Percentiles rank a stretch among this genome's conserved stretches.
Conservation (phyloP, 2,329 filamentous ascomycete genomes). For the Neonectria hederae region DNA sequence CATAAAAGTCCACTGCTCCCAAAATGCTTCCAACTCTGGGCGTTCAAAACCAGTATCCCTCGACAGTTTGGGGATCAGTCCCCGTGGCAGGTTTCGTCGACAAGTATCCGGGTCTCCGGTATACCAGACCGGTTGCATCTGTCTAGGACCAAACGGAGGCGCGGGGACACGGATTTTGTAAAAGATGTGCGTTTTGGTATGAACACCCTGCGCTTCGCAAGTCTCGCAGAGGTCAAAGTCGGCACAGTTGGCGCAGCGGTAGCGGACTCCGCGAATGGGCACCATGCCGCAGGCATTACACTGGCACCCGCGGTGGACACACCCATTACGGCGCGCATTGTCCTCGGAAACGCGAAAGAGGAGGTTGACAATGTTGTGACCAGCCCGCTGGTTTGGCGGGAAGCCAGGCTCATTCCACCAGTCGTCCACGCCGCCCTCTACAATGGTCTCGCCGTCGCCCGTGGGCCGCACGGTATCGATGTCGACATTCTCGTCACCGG, state of each 20-base stretch:
- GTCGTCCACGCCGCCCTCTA: conserved; percentile 56
- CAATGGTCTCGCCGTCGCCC: conserved; percentile 52
- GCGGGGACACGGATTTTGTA: conserved; percentile 94
- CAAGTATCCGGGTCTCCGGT: conserved; percentile 83
- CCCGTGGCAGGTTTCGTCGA: conserved; percentile 71
- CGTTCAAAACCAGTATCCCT: conserved; percentile 82
- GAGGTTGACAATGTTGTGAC: conserved; percentile 84
- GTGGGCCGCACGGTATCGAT: conserved; percentile 41
- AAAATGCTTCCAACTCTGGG: conserved; percentile 89
- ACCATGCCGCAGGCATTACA: conserved; percentile 90
- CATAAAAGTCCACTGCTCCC: conserved; percentile 96
- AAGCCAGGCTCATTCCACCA: conserved; percentile 61
- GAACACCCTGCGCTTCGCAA: conserved; percentile 82
- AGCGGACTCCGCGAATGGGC: conserved; percentile 91
- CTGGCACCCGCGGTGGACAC: conserved; percentile 89
- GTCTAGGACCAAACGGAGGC: conserved; percentile 81
- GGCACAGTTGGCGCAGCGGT: conserved; percentile 93
- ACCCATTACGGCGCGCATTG: conserved; percentile 86
- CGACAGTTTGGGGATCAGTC: conserved; percentile 73
- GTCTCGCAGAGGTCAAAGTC: conserved; percentile 96
- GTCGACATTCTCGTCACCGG: conserved; percentile 57
- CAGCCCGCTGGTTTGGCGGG: conserved; percentile 60
- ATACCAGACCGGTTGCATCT: conserved; percentile 86
- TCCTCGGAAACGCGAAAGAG: conserved; percentile 95
- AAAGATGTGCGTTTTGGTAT: conserved; percentile 93